Percentiles rank a stretch among this genome's conserved stretches.
Evolutionary conservation across 2,329 filamentous ascomycete genomes (phyloP).

Genomic region (Botrytis medusae): DNA sequence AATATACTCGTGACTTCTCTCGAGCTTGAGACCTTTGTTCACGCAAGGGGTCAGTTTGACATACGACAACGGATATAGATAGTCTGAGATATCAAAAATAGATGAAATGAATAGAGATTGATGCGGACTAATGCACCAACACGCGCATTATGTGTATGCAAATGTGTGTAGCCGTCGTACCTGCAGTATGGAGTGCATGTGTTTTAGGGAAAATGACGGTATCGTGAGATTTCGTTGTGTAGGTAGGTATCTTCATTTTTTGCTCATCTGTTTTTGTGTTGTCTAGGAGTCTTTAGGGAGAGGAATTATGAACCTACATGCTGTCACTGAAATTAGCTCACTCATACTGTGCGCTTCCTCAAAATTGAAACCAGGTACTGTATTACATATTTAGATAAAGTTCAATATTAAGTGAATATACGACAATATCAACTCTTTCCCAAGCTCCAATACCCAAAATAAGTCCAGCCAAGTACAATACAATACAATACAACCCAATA

Average conservation of each 20-base stretch:
- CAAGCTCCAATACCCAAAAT: not conserved
- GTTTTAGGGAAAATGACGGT: not conserved
- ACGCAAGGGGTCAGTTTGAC: slow-evolving; percentile 12
- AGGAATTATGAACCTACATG: not conserved
- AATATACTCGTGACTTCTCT: not conserved
- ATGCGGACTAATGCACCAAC: not conserved
- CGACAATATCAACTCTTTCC: not conserved
- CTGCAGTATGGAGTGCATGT: slow-evolving; percentile 11
- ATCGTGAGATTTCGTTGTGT: not conserved
- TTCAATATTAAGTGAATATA: not conserved
- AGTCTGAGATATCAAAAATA: not conserved
- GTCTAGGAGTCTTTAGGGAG: not conserved
- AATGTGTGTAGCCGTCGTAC: slow-evolving; percentile 14
- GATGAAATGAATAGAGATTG: not conserved
- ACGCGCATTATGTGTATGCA: not conserved
- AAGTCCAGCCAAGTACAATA: slow-evolving; percentile 7
- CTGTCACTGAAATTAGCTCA: not conserved
- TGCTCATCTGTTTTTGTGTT: not conserved
- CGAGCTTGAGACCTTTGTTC: not conserved
- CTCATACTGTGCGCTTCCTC: not conserved
- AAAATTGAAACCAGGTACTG: not conserved
- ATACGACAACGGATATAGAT: slow-evolving; percentile 14
- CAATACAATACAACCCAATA: not conserved
- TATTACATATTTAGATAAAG: slow-evolving; percentile 5
- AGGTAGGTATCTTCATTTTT: not conserved